Base-by-base conservation (phyloP, 2,329 filamentous ascomycete genomes). In the Venturiaceae sp. region DNA sequence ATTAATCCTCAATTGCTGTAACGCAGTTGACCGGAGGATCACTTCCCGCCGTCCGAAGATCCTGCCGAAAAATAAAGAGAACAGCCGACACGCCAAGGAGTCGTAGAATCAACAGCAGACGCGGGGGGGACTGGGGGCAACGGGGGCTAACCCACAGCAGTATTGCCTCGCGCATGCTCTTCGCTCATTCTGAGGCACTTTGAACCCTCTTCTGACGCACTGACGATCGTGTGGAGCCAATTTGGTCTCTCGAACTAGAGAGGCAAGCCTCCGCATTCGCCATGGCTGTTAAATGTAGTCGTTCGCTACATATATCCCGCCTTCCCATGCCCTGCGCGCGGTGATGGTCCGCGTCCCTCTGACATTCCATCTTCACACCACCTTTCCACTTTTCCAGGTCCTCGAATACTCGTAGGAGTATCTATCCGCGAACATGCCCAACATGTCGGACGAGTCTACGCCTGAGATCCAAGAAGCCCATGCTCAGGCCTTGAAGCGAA, bases 401-500 rank as follows among this genome's bases (percentile, higher is more conserved):
- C 26, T 30, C 44, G 23, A 46, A 13, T 28, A 1, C 21, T 13
- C 28, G 5, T 28, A 13, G 8, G 21, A 46, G 6, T 46, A 23
- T 5, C 41, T 14, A 5, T 28, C 28, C 41, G 41, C 41, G 21
- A 50, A 50, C 14, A 50, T 50, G 32, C 34, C 28, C 9, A 58
- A 54, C 23, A 57, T 28, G 57, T 58, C 57, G 16, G 57, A 58
- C 44, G 33, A 53, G n/a, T 53, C 57, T 19, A 58, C 44, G 9
- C 26, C 58, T 16, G 37, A 55, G 9, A 28, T 39, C 37, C 53
- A 56, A 21, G 53, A 56, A 8, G 55, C 55, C 39, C 39, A 46
- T 14, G 23, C 44, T 16, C 53, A 50, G 19, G 41, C 58, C 78
- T 62, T 82, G 75, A 85, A 85, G 72, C 77, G 83, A 62, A 83